Evolutionary conservation across 2,329 filamentous ascomycete genomes (phyloP).

Genomic region (Thermoascus crustaceus): DNA sequence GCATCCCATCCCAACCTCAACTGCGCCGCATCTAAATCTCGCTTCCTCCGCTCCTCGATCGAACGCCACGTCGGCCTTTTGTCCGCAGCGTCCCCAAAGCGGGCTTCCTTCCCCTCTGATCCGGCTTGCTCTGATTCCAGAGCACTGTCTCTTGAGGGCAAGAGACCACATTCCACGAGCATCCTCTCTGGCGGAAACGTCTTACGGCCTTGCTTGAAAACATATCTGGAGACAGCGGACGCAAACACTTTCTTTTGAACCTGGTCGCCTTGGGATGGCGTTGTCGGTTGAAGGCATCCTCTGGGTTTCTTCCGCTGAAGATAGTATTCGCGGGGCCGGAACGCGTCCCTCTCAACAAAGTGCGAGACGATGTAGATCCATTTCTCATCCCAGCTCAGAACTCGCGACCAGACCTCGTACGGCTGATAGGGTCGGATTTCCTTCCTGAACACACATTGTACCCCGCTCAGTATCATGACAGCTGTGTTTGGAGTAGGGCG

Average conservation of each 20-base stretch:
- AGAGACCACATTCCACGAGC: constrained; percentile 1
- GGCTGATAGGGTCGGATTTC: constrained; percentile 12
- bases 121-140: neutral
- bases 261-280: constrained; percentile 1
- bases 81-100: neutral
- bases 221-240: constrained; percentile 5
- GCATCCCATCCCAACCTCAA: neutral
- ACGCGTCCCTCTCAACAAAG: constrained; percentile 16
- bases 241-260: constrained; percentile 5
- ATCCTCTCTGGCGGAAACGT: constrained; percentile 19
- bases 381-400: constrained; percentile 19
- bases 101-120: neutral
- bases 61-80: neutral
- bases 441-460: constrained; percentile 8
- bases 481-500: neutral
- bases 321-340: neutral
- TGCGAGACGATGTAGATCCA: constrained; percentile 19
- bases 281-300: neutral
- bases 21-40: neutral
- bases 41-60: neutral
- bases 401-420: constrained; percentile 13
- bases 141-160: neutral
- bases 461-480: constrained; percentile 8
- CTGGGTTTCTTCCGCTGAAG: neutral
- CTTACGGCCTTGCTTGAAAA: constrained; percentile 6